Evolutionary conservation across 106 monocot genomes (phyloP).

Genomic region (Gastrodia elata): DNA sequence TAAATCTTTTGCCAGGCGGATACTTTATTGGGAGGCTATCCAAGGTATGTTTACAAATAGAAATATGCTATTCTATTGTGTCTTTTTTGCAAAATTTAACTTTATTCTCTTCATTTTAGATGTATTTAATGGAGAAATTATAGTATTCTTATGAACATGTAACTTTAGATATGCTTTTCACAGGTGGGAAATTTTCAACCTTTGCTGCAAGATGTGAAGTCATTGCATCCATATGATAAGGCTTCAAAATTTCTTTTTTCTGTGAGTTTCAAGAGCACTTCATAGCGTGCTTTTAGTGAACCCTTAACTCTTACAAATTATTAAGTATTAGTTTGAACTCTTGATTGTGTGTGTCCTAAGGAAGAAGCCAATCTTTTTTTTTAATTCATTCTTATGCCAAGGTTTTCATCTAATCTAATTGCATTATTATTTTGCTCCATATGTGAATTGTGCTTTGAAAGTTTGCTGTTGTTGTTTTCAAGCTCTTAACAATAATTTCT

Average conservation of each 20-base stretch:
- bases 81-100: background rate
- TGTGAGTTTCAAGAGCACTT: constrained; percentile 35
- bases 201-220: constrained; percentile 38
- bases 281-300: background rate
- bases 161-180: constrained; percentile 5
- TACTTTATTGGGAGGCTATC: constrained; percentile 46
- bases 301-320: background rate
- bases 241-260: constrained; percentile 47
- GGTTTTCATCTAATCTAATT: background rate
- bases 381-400: background rate
- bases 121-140: background rate
- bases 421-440: background rate
- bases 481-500: background rate
- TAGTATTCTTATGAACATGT: background rate
- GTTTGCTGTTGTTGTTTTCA: background rate
- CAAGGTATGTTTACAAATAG: constrained; percentile 30
- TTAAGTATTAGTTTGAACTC: background rate
- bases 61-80: background rate
- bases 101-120: background rate
- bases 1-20: constrained; percentile 52
- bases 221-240: constrained; percentile 65
- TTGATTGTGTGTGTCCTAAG: background rate
- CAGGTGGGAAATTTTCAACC: constrained; percentile 33
- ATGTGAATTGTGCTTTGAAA: background rate
- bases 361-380: background rate